Evolutionary conservation across 2,329 filamentous ascomycete genomes (phyloP).

Genomic region (Mollisia scopiformis): DNA sequence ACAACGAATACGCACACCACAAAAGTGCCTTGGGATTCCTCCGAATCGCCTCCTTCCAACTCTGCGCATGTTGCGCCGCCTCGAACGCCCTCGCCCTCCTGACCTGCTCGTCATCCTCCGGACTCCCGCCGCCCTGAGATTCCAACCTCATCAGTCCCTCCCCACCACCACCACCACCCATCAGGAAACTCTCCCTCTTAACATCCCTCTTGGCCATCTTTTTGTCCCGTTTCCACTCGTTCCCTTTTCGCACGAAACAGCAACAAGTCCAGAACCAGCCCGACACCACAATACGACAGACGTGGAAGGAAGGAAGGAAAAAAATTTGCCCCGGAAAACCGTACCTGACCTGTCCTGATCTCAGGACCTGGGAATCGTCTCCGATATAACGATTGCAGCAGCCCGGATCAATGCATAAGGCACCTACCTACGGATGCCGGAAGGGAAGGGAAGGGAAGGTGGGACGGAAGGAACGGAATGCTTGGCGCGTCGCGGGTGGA

Average conservation of each 20-base stretch:
- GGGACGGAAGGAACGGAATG: neutral
- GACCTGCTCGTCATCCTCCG: neutral
- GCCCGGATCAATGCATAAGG: neutral
- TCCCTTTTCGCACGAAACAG: neutral
- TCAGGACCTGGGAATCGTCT: neutral
- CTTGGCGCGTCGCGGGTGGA: neutral
- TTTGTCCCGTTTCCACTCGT: too few relatives aligned
- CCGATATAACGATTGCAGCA: neutral
- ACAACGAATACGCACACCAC: conserved; percentile 25
- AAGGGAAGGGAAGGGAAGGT: neutral
- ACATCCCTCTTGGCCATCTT: neutral
- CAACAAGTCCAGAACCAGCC: neutral
- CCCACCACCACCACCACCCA: neutral
- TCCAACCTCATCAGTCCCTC: neutral
- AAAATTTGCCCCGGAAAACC: neutral
- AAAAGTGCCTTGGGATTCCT: conserved; percentile 19
- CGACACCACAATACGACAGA: neutral
- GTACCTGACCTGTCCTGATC: too few relatives aligned
- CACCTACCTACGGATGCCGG: neutral
- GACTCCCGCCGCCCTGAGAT: neutral
- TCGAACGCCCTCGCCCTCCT: conserved; percentile 4
- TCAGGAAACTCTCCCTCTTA: neutral
- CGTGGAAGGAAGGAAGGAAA: neutral
- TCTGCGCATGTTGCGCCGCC: conserved; percentile 11
- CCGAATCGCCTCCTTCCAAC: conserved; percentile 19